Evolutionary conservation across 495 filamentous ascomycete species (phyloP).

Genomic region (Letharia columbiana): DNA sequence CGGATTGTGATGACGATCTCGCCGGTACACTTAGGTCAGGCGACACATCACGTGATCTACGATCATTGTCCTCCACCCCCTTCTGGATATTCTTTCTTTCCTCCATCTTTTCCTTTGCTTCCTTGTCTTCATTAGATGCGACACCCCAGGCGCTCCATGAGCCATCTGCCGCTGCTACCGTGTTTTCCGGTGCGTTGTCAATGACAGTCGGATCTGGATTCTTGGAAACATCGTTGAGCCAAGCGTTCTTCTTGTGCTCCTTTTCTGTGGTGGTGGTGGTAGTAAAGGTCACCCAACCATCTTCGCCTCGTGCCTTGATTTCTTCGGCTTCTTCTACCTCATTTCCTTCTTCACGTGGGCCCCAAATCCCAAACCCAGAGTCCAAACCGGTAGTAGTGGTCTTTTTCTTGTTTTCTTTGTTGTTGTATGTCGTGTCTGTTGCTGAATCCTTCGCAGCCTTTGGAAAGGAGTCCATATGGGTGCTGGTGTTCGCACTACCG

Average conservation of each 20-base stretch:
- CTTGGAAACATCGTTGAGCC: background rate
- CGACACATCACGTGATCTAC: background rate
- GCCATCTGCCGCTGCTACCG: background rate
- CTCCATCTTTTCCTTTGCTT: background rate
- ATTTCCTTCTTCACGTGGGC: background rate
- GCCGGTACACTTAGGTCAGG: background rate
- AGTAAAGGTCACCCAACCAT: background rate
- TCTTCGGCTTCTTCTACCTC: background rate
- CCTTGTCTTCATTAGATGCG: background rate
- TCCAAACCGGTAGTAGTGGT: background rate
- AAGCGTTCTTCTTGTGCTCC: background rate
- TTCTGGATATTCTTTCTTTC: background rate
- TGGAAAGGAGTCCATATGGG: background rate
- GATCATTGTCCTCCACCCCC: background rate
- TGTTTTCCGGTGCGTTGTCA: background rate
- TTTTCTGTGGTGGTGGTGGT: background rate
- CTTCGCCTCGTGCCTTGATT: background rate
- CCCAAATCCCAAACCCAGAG: background rate
- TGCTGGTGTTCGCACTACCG: background rate
- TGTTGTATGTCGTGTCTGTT: background rate
- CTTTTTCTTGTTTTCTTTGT: background rate
- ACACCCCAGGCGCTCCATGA: background rate
- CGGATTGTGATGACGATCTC: background rate
- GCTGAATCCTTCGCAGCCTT: background rate
- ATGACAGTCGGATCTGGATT: background rate